These are phyloP conservation scores for Brassica rapa DNA, from an alignment of 345 rosid species.

Conservation along the genomic window DNA sequence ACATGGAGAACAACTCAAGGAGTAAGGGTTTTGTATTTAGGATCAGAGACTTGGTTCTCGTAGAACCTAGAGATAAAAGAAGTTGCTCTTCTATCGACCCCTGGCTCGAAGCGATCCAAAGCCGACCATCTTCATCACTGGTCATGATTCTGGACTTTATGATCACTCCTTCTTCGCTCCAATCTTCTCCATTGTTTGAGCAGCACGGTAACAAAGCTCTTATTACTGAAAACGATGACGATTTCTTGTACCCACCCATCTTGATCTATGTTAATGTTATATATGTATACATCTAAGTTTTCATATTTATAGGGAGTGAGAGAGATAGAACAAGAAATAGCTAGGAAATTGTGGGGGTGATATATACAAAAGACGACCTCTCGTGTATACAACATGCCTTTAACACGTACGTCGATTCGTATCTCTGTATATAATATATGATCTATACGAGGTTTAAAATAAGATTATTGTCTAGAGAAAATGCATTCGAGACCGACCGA, in stretches of 20 bases:
- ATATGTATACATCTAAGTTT: conserved; percentile 1
- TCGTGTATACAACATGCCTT: conserved; percentile 10
- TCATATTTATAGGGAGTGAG: conserved; percentile 30
- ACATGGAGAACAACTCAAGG: conserved; percentile 23
- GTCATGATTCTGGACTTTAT: conserved; percentile 48
- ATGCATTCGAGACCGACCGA: conserved; percentile 37
- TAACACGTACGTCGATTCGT: conserved; percentile 31
- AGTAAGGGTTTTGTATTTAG: conserved; percentile 45
- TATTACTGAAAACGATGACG: conserved; percentile 39
- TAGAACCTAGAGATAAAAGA: conserved; percentile 67
- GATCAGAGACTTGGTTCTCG: conserved; percentile 55
- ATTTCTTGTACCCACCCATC: conserved; percentile 36
- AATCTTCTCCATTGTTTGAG: conserved; percentile 51
- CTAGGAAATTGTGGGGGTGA: conserved; percentile 7
- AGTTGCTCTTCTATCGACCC: conserved; percentile 71
- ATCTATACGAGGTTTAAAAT: conserved; percentile 39
- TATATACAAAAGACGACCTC: conserved; percentile 21
- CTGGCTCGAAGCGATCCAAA: conserved; percentile 82
- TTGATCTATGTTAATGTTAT: conserved; percentile 6
- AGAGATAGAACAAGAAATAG: conserved; percentile 33
- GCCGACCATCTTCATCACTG: conserved; percentile 72
- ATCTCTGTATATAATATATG: conserved; percentile 17
- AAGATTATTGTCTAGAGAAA: conserved; percentile 22
- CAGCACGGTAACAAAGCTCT: conserved; percentile 57
- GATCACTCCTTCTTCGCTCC: conserved; percentile 58